These are phyloP conservation scores for Pythium angustatum DNA, from an alignment of 352 stramenopile genomes.

Conservation along the genomic window DNA sequence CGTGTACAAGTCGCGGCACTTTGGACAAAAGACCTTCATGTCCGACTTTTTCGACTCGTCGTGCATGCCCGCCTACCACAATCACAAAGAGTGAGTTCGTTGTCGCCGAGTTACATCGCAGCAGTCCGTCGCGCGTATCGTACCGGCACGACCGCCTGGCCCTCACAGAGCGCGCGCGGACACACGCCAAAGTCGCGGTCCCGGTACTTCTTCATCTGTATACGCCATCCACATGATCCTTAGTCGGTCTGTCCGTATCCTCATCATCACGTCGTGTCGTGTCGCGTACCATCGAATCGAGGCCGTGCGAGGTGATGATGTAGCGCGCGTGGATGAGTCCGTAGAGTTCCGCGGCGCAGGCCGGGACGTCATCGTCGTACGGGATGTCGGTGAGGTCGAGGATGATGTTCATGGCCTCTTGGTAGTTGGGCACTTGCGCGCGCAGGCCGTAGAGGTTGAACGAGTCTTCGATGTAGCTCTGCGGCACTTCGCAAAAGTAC, in stretches of 20 bases:
- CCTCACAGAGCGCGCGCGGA: slow-evolving; percentile 80
- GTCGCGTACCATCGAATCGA: slow-evolving; percentile 88
- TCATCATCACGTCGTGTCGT: too few species aligned
- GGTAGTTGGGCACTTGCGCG: slow-evolving; percentile 89
- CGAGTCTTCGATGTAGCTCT: slow-evolving; percentile 93
- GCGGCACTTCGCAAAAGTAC: slow-evolving; percentile 91
- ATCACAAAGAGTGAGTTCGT: not conserved
- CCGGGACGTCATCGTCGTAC: slow-evolving; percentile 86
- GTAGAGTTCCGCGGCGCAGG: slow-evolving; percentile 88
- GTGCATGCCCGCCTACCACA: slow-evolving; percentile 68
- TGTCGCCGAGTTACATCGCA: too few species aligned
- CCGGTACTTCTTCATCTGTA: slow-evolving; percentile 87
- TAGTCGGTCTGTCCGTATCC: too few species aligned
- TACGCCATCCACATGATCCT: too few species aligned
- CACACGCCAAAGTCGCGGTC: slow-evolving; percentile 88
- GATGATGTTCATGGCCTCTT: slow-evolving; percentile 92
- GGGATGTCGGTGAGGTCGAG: slow-evolving; percentile 91
- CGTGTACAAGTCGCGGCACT: slow-evolving; percentile 88
- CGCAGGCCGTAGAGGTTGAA: slow-evolving; percentile 93
- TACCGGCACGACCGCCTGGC: slow-evolving; percentile 82
- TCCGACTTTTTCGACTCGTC: slow-evolving; percentile 90
- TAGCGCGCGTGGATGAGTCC: slow-evolving; percentile 89
- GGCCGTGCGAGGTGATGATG: slow-evolving; percentile 87
- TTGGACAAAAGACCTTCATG: slow-evolving; percentile 91
- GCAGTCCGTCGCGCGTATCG: not conserved